These are phyloP conservation scores for Heritiera littoralis DNA, from an alignment of 345 rosid species.

Conservation along the genomic window DNA sequence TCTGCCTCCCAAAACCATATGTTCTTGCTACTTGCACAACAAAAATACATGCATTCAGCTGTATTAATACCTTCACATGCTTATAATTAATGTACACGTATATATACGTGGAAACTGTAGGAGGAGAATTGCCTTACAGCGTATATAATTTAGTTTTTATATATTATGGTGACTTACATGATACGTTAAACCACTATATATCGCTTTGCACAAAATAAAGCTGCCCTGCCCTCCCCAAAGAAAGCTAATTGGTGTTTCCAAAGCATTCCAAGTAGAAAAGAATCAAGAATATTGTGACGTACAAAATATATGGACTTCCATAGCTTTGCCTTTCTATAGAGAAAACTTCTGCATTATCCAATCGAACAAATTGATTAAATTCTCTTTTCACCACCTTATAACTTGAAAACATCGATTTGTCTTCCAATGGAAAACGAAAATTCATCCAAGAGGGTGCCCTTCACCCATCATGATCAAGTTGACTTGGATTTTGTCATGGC, in stretches of 20 bases:
- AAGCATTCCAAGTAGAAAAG: neutral
- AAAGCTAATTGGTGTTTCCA: neutral
- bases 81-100: neutral
- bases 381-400: neutral
- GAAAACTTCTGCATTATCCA: conserved; percentile 18
- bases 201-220: neutral
- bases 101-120: neutral
- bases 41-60: neutral
- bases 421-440: conserved; percentile 28
- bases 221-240: neutral
- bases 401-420: neutral
- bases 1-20: neutral
- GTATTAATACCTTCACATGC: neutral
- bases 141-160: too few relatives aligned
- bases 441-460: conserved; percentile 30
- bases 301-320: conserved; percentile 3
- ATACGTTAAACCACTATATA: neutral
- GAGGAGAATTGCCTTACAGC: neutral
- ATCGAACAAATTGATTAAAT: neutral
- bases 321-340: conserved; percentile 41
- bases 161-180: too few relatives aligned
- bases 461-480: conserved; percentile 33
- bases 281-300: neutral
- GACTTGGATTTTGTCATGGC: conserved; percentile 36
- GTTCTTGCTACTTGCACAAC: neutral